Percentiles rank a stretch among this genome's conserved stretches.
Conservation (phyloP, 805 yeast species). For the Ogataea methylovora region DNA sequence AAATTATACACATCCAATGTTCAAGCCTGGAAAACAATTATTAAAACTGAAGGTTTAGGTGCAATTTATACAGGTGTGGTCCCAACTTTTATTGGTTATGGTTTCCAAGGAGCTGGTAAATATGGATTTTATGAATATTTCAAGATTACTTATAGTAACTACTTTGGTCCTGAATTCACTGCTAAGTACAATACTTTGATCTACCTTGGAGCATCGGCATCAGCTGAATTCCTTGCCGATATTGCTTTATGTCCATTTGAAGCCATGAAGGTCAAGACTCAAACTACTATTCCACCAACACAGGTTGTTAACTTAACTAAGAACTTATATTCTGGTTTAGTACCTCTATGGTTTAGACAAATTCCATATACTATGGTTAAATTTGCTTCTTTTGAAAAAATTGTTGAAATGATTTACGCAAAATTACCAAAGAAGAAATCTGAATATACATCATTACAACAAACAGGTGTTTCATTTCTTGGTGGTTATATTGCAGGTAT, state of each 20-base stretch:
- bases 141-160: conserved; percentile 67
- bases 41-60: conserved; percentile 64
- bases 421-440: conserved; percentile 65
- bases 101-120: conserved; percentile 95
- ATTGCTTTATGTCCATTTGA: conserved; percentile 87
- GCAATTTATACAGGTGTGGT: conserved; percentile 85
- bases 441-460: conserved; percentile 65
- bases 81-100: conserved; percentile 89
- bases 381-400: conserved; percentile 89
- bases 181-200: conserved; percentile 62
- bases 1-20: conserved; percentile 64
- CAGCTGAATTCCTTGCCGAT: conserved; percentile 93
- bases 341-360: conserved; percentile 93
- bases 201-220: conserved; percentile 79
- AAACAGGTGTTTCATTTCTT: conserved; percentile 89
- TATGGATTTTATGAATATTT: conserved; percentile 92
- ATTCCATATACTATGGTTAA: conserved; percentile 98
- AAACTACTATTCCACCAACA: conserved; percentile 83
- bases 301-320: conserved; percentile 60
- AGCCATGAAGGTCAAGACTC: conserved; percentile 90
- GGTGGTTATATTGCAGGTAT: conserved; percentile 99
- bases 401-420: conserved; percentile 73
- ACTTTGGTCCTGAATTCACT: conserved; percentile 58
- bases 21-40: conserved; percentile 75
- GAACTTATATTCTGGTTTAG: conserved; percentile 72